Base-by-base conservation (phyloP, 352 stramenopile species). In the Globisporangium uncinulatum region DNA sequence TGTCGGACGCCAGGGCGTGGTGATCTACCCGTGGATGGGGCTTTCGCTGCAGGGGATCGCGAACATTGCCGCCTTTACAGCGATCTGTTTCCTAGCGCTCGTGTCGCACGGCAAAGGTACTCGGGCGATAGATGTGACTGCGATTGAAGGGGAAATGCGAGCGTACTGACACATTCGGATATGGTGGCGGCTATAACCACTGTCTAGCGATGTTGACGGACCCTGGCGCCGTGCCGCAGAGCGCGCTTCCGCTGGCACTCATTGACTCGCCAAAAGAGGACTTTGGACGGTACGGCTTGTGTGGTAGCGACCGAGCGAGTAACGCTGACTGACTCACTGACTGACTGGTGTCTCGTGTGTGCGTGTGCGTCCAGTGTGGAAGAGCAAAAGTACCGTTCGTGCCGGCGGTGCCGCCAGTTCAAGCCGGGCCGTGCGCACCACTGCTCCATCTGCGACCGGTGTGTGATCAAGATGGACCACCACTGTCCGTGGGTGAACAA, bases 401-500 rank as follows among this genome's bases (percentile, higher is more conserved):
- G 89, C 64, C 76, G 87, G 53, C 89, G 76, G 20, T 99, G 96
- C 75, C 93, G 96, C 8, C 85, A 96, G 34, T 99, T 98, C 76
- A 99, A 99, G 69, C 96, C 96, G 14, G 82, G 82, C 31, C 86
- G 96, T 60, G 96, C 96, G 14, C 96, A 98, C 79, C 95, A 98
- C 73, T 99, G 96, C 77, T 97, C 87, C 52, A 96, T 98, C 61
- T 98, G 94, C 74, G 81, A 97, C 63, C 76, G 93, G 57, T 98
- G 95, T 59, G 91, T 98, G 54, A 91, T 98, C 57, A 98, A 98
- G 75, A 99, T 99, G 96, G 97, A 99, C 69, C 97, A 99, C 90
- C 95, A 99, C 71, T 98, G 97, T 72, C 96, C 96, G 24, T 99
- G 96, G 96, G 91, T 99, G 41, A 99, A 99, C 81, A 99, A 99